Conservation (phyloP, 306 rosid species). For the Castanea crenata region DNA sequence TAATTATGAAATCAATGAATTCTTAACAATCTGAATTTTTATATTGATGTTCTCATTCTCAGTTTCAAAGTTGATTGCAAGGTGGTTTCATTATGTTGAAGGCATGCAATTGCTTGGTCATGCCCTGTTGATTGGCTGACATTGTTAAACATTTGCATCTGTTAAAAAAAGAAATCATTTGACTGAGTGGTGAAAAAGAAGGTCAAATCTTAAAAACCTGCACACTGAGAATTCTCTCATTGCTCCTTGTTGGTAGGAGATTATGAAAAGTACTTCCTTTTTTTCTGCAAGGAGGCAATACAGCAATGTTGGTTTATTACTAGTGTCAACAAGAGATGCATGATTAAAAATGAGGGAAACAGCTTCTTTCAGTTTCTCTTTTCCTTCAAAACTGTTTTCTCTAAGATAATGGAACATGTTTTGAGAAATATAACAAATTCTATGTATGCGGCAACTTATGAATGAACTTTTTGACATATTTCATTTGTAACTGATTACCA, state of each 20-base stretch:
- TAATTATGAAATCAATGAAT: neutral
- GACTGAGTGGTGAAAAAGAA: neutral
- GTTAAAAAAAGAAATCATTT: neutral
- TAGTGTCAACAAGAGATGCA: slow-evolving; percentile 5
- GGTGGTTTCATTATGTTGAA: neutral
- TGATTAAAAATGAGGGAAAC: neutral
- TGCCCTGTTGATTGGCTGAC: neutral
- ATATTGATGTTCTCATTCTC: neutral
- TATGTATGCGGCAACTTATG: neutral
- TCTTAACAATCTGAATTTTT: neutral
- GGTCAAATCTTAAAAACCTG: neutral
- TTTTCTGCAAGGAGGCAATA: neutral
- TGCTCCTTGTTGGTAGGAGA: neutral
- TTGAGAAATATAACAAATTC: neutral
- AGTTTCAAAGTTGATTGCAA: neutral
- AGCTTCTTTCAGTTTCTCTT: neutral
- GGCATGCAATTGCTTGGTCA: neutral
- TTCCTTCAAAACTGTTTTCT: neutral
- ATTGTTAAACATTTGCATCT: neutral
- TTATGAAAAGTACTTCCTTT: neutral
- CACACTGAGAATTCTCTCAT: neutral
- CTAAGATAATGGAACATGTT: neutral
- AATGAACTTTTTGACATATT: neutral
- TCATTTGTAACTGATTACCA: neutral
- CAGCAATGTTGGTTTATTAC: neutral